Percentiles rank a stretch among this genome's conserved stretches.
Conservation (phyloP, 495 filamentous ascomycete genomes). For the Aspergillus taichungensis region DNA sequence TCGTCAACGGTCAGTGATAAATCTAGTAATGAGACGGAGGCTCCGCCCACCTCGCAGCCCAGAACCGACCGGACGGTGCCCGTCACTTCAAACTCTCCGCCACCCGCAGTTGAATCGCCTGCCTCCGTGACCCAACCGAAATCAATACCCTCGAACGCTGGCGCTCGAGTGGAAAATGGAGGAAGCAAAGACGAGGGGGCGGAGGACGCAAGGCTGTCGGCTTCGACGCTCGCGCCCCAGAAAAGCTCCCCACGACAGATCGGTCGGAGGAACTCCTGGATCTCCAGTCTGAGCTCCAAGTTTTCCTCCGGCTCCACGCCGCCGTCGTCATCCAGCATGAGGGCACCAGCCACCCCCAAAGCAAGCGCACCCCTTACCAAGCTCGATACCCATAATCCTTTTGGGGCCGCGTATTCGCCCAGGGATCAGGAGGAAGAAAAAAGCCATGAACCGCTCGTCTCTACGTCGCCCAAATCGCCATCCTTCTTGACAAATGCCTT, state of each 20-base stretch:
- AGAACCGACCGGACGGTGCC: constrained; percentile 10
- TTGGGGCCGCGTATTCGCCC: constrained; percentile 45
- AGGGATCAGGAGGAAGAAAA: constrained; percentile 48
- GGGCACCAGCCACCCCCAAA: constrained; percentile 36
- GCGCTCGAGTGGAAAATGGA: constrained; percentile 15
- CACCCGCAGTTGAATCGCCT: constrained; percentile 11
- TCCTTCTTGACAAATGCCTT: constrained; percentile 77
- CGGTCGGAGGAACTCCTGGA: constrained; percentile 72
- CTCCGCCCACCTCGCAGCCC: constrained; percentile 10
- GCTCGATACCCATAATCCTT: constrained; percentile 38
- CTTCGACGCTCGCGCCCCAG: constrained; percentile 15
- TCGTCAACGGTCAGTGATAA: constrained; percentile 24
- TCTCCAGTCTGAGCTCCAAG: constrained; percentile 84
- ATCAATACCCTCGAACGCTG: constrained; percentile 8
- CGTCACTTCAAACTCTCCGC: constrained; percentile 15
- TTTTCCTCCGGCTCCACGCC: constrained; percentile 64
- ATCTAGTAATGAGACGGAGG: constrained; percentile 14
- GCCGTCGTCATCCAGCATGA: constrained; percentile 35
- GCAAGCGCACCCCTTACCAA: constrained; percentile 28
- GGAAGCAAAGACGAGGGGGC: constrained; percentile 11
- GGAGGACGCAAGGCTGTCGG: constrained; percentile 16
- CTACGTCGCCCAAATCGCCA: constrained; percentile 57
- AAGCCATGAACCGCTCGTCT: constrained; percentile 50
- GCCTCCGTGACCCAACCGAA: constrained; percentile 8
- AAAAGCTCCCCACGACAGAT: constrained; percentile 33